Conservation (phyloP, 331 rosid genomes). For the Quercus lobata region DNA sequence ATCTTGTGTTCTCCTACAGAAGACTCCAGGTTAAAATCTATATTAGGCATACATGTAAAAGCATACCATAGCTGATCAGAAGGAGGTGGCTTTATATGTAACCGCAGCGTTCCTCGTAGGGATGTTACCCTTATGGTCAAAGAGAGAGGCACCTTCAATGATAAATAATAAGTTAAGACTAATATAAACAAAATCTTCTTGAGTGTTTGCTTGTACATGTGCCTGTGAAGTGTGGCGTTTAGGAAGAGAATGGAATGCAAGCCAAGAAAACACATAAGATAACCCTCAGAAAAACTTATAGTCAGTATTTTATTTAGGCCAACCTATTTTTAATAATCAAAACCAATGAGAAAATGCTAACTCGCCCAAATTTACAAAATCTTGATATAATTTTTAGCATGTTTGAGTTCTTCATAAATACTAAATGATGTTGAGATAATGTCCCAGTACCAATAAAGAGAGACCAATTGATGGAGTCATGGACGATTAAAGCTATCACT, state of each 20-base stretch:
- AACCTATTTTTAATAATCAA: background rate
- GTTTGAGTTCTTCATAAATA: background rate
- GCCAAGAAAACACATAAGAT: background rate
- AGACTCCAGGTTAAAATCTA: slow-evolving; percentile 77
- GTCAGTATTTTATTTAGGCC: background rate
- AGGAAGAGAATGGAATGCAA: background rate
- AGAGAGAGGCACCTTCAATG: slow-evolving; percentile 74
- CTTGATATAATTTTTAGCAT: background rate
- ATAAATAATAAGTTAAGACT: slow-evolving; percentile 33
- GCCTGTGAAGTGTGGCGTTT: background rate
- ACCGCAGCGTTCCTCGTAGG: slow-evolving; percentile 77
- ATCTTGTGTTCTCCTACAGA: slow-evolving; percentile 84
- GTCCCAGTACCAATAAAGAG: background rate
- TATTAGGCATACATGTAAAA: slow-evolving; percentile 90
- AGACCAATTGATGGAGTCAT: background rate
- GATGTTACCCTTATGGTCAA: slow-evolving; percentile 74
- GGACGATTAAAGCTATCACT: too few species aligned
- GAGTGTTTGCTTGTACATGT: background rate
- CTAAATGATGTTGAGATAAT: background rate
- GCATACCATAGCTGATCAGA: slow-evolving; percentile 86
- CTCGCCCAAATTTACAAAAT: background rate
- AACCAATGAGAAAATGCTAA: background rate
- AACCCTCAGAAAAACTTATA: too few species aligned
- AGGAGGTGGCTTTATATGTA: slow-evolving; percentile 94
- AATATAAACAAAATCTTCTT: background rate